Percentiles rank a stretch among this genome's conserved stretches.
These are phyloP conservation scores for Leishmania major DNA, from an alignment of 208 protist species.

Conservation along the genomic window DNA sequence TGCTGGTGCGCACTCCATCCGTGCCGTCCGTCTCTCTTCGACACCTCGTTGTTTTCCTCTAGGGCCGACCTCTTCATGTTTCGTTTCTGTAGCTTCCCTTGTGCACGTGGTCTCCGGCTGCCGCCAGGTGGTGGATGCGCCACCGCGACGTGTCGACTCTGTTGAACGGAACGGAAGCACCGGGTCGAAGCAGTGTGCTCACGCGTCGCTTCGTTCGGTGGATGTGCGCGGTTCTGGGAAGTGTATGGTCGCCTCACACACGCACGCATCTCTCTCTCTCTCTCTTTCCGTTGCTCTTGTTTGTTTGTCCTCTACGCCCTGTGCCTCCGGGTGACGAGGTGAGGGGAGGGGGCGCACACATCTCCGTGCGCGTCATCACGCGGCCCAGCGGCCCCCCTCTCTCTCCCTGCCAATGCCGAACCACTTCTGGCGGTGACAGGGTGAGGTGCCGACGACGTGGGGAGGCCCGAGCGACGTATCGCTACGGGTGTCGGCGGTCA, in stretches of 20 bases:
- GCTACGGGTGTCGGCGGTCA: not conserved
- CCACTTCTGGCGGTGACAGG: not conserved
- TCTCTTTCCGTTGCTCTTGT: not conserved
- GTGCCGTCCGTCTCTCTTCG: not conserved
- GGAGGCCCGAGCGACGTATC: not conserved
- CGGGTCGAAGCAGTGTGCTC: not conserved
- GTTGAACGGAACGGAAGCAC: not conserved
- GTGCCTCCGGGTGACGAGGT: not conserved
- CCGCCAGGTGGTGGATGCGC: not conserved
- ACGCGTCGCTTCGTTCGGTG: not conserved
- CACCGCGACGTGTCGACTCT: not conserved
- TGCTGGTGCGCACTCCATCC: not conserved
- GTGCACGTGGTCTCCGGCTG: not conserved
- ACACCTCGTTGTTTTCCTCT: not conserved
- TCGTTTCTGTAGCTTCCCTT: not conserved
- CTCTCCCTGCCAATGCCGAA: not conserved
- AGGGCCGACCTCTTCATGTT: not conserved
- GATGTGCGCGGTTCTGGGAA: not conserved
- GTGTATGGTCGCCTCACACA: not conserved
- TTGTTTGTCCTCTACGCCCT: not conserved
- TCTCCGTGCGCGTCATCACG: not conserved
- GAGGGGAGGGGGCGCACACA: not conserved
- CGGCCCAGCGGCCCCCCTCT: not conserved
- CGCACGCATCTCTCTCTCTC: too few species aligned
- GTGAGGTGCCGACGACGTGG: not conserved